These are phyloP conservation scores for Calendula officinalis DNA, from an alignment of 129 eudicot genomes.

Conservation along the genomic window DNA sequence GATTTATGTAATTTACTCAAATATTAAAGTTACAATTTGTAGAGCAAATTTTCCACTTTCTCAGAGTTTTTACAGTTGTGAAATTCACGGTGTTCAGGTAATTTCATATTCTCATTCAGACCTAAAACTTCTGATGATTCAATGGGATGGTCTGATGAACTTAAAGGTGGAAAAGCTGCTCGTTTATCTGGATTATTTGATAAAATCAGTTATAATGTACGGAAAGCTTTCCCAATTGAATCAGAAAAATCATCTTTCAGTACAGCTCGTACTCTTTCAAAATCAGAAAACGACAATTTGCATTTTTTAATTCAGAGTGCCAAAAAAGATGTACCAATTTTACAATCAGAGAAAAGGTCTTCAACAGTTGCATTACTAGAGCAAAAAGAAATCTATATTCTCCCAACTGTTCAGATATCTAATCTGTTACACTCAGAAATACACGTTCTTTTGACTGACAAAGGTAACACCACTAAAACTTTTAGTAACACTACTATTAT, in stretches of 20 bases:
- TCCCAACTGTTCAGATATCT: slow-evolving; percentile 78
- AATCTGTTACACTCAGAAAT: slow-evolving; percentile 78
- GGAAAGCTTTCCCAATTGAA: slow-evolving; percentile 65
- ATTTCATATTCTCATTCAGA: slow-evolving; percentile 79
- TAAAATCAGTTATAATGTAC: slow-evolving; percentile 75
- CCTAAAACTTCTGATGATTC: slow-evolving; percentile 52
- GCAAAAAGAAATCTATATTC: slow-evolving; percentile 87
- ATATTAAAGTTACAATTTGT: neutral
- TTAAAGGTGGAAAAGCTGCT: slow-evolving; percentile 87
- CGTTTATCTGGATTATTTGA: slow-evolving; percentile 81
- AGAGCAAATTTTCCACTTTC: neutral
- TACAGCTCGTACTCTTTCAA: slow-evolving; percentile 56
- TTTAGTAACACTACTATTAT: no score
- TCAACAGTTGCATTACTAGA: slow-evolving; percentile 66
- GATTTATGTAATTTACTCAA: no score
- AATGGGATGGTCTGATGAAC: slow-evolving; percentile 88
- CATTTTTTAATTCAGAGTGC: slow-evolving; percentile 75
- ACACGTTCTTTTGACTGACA: slow-evolving; percentile 67
- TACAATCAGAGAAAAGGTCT: slow-evolving; percentile 48
- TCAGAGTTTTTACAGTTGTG: slow-evolving; percentile 2
- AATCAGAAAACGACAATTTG: slow-evolving; percentile 44
- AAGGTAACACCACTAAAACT: slow-evolving; percentile 38
- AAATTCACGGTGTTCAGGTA: slow-evolving; percentile 53
- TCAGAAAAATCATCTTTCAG: slow-evolving; percentile 66
- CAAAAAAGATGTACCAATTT: slow-evolving; percentile 66